phyloP scores from a whole-genome alignment of 2,329 filamentous ascomycete species.

The Mollisiaceae sp. region DNA sequence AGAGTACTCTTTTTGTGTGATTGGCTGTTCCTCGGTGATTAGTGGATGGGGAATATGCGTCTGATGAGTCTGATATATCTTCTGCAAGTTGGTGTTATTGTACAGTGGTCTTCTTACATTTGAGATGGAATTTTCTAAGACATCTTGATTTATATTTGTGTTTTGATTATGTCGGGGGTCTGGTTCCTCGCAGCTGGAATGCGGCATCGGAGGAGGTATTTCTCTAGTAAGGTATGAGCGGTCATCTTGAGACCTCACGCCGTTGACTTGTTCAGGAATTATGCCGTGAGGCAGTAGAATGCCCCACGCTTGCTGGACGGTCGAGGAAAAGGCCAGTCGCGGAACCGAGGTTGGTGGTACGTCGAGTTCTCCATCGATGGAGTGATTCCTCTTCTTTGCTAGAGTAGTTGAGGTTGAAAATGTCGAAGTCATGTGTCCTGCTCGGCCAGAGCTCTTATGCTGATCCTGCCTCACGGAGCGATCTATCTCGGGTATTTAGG shows the following conservation, averaged over 20 bases:
- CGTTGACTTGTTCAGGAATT: neutral
- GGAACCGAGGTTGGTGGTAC: neutral
- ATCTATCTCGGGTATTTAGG: neutral
- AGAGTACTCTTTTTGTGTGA: neutral
- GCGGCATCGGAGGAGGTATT: neutral
- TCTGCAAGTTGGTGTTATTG: neutral
- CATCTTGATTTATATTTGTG: neutral
- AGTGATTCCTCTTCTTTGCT: neutral
- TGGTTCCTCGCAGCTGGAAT: neutral
- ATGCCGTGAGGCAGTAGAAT: constrained; percentile 6
- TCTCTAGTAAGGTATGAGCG: neutral
- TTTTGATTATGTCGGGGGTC: neutral
- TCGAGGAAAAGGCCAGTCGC: neutral
- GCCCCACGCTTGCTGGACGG: constrained; percentile 9
- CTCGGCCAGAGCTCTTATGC: neutral
- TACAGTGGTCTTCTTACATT: neutral
- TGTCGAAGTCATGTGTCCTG: neutral
- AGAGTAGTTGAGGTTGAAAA: neutral
- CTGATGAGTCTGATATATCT: neutral
- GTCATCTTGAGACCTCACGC: neutral
- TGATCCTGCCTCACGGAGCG: neutral
- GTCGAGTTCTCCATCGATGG: neutral
- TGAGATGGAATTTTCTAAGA: neutral
- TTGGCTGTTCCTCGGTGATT: neutral
- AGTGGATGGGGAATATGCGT: neutral